Base-by-base conservation (phyloP, 2,329 filamentous ascomycete genomes). In the Trichoderma aggressivum region DNA sequence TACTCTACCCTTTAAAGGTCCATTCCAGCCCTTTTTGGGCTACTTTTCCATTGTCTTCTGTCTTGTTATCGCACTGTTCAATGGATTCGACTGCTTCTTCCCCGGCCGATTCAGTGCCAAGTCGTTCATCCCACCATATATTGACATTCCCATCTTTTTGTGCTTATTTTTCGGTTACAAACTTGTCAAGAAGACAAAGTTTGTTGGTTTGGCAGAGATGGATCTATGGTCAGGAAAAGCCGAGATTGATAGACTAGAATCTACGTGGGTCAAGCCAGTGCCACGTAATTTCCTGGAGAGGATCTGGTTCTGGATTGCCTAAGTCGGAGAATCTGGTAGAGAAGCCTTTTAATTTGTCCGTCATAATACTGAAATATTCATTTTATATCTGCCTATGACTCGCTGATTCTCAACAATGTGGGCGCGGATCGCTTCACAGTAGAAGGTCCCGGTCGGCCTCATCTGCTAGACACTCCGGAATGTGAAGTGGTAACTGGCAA, bases 31-130 rank as follows among this genome's bases (percentile, higher is more conserved):
- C 3, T 94, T 88, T 77, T 83, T 89, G 5, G 91, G 91, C 2
- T 94, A 80, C 62, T 88, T 89, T 70, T 86, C 90, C 1, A 81
- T 93, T 6, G 79, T 82, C 3, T 89, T 87, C 70, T 91, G 89
- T 50, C 83, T 86, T 30, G 77, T 91, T 43, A 90, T 94, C 82
- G 88, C 90, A 1, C 84, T 94, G 72, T 90, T 93, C 47, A 90
- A 91, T 56, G 91, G 91, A 0, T 94, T 93, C 74, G 86, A 90
- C 2, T 89, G 92, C 5, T 94, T 94, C 77, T 84, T 93, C 72
- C 88, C 90, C 0, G 81, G 84, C 16, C 78, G 79, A 39, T 83
- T 82, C 55, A 80, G 79, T 65, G 81, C 80, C 26, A 81, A 79
- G 75, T 79, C 80, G 1, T 94, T 94, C 78, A 80, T 94, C 64